phyloP scores from a whole-genome alignment of 805 yeast genomes.

The Zygoascus biomembranicola region DNA sequence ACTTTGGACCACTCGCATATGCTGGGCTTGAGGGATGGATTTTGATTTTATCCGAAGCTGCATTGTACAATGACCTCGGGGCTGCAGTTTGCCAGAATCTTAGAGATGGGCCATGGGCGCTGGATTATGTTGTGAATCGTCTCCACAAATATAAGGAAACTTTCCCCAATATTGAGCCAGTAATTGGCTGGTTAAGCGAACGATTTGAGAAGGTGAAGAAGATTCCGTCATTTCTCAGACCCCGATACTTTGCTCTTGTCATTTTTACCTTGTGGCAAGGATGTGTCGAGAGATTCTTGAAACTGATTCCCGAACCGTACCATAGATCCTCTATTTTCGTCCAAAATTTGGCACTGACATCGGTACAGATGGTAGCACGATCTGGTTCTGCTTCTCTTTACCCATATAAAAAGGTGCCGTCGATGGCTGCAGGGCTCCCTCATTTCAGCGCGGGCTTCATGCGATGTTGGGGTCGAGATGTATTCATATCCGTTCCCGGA shows the following conservation, averaged over 20 bases:
- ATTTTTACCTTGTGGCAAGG: constrained; percentile 81
- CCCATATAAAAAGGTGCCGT: constrained; percentile 53
- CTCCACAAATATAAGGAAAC: constrained; percentile 43
- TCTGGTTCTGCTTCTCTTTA: constrained; percentile 67
- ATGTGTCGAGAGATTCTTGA: constrained; percentile 57
- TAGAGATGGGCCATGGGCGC: constrained; percentile 82
- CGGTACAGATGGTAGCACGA: constrained; percentile 77
- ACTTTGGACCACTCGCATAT: constrained; percentile 63
- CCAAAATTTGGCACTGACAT: constrained; percentile 69
- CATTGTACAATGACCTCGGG: constrained; percentile 65
- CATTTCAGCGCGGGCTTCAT: constrained; percentile 85
- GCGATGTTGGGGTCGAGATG: constrained; percentile 99
- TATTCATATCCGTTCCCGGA: constrained; percentile 81
- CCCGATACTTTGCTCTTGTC: constrained; percentile 80
- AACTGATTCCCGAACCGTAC: constrained; percentile 44
- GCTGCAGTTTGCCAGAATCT: constrained; percentile 78
- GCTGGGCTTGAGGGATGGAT: constrained; percentile 95
- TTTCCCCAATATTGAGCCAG: constrained; percentile 42
- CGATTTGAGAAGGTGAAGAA: constrained; percentile 54
- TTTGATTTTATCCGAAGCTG: constrained; percentile 52
- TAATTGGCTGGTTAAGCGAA: constrained; percentile 59
- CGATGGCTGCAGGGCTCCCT: constrained; percentile 94
- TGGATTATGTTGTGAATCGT: constrained; percentile 63
- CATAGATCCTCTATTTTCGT: constrained; percentile 63
- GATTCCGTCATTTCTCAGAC: constrained; percentile 74